Evolutionary conservation across 129 eudicot genomes (phyloP), one percentile per base, ranked within the genome.

Genomic region (Chrysanthemum seticuspe): DNA sequence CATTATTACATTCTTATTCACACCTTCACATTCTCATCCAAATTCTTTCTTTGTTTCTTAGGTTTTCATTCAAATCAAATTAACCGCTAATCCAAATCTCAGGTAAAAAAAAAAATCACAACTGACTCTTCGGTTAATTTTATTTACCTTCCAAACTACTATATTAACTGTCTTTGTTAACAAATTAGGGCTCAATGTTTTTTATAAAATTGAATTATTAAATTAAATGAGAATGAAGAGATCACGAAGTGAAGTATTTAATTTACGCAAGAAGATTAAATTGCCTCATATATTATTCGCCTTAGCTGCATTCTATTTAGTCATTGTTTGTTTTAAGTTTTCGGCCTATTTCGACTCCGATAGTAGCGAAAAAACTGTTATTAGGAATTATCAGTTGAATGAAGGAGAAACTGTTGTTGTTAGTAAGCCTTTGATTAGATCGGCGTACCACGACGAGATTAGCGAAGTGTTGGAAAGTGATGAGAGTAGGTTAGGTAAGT

Each of bases 291-390:
- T 93, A 50, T 79, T 89, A 86, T 71, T 93, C 45, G 83, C 56
- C 47, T 68, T 88, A 64, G 95, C 95, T 56, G 86, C 82, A 71
- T 84, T 93, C 65, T 93, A 93, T 82, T 82, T 93, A 80, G 66
- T 80, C 52, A 72, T 89, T 73, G 82, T 93, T 49, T 84, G 89
- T 69, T 71, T 85, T 70, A 89, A 89, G 88, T 93, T 93, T 19
- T 87, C 90, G 15, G 80, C 79, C 1, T 80, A 85, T 80, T 84
- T 89, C 18, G 92, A 93, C 74, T 74, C 58, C 16, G 58, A 16
- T 53, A 11, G 58, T 53, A 53, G 69, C 62, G 81, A 68, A 16
- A 72, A 59, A 67, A 58, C 36, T 3, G 6, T 31, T 31, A 29
- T 78, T 23, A 68, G 53, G 36, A 79, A 80, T 23, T 44, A 68